These are phyloP conservation scores for Cucumis melo DNA, from an alignment of 306 rosid genomes.

Conservation along the genomic window DNA sequence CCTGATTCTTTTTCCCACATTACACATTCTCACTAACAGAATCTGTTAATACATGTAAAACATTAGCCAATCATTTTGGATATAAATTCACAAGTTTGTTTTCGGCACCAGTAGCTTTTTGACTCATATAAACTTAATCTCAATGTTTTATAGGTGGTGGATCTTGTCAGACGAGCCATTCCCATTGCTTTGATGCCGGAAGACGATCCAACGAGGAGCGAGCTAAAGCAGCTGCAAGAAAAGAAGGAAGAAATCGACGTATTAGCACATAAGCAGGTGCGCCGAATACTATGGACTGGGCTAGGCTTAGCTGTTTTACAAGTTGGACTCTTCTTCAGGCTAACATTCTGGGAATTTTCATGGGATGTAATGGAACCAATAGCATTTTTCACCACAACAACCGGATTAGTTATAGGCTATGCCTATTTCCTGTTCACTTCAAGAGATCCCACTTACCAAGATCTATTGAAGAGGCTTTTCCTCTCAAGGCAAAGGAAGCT, in stretches of 20 bases:
- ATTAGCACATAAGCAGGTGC: constrained; percentile 63
- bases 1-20: neutral
- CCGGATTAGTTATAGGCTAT: constrained; percentile 73
- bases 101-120: neutral
- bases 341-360: constrained; percentile 98
- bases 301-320: constrained; percentile 30
- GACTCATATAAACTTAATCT: neutral
- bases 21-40: neutral
- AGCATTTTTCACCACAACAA: constrained; percentile 58
- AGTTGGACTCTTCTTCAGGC: constrained; percentile 65
- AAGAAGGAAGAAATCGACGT: constrained; percentile 65
- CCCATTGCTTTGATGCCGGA: constrained; percentile 52
- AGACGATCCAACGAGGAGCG: constrained; percentile 42
- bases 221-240: constrained; percentile 38
- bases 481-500: constrained; percentile 71
- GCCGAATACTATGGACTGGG: constrained; percentile 64
- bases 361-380: constrained; percentile 99
- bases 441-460: constrained; percentile 90
- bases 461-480: constrained; percentile 76
- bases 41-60: neutral
- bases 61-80: neutral
- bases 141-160: constrained; percentile 42
- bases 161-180: constrained; percentile 60
- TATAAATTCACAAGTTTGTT: neutral
- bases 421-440: constrained; percentile 84